These are phyloP conservation scores for Trichoderma brevicompactum DNA, from an alignment of 2,329 filamentous ascomycete species.

Conservation along the genomic window DNA sequence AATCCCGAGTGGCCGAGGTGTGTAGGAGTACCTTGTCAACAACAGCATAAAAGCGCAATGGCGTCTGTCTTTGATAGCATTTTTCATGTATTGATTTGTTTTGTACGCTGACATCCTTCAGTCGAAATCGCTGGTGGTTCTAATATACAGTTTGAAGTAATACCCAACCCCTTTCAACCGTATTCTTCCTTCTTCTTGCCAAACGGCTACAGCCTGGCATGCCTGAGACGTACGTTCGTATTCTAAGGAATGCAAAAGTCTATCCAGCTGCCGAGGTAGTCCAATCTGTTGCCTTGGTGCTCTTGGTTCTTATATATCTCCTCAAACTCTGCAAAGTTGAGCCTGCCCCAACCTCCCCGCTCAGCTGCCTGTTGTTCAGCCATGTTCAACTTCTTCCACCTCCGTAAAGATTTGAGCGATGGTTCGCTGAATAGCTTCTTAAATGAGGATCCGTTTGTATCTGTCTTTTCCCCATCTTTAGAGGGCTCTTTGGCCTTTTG, in stretches of 20 bases:
- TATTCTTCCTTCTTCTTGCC: neutral
- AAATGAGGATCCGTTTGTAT: neutral
- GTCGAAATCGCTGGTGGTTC: neutral
- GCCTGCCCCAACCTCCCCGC: constrained; percentile 77
- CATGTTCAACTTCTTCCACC: constrained; percentile 62
- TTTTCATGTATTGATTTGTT: neutral
- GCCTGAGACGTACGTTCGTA: neutral
- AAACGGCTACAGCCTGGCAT: neutral
- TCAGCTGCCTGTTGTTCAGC: constrained; percentile 70
- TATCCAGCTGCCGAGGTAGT: constrained; percentile 89
- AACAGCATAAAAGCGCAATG: too few species aligned
- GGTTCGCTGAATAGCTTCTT: constrained; percentile 33
- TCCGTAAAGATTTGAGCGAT: constrained; percentile 44
- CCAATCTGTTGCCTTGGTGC: constrained; percentile 65
- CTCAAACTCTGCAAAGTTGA: constrained; percentile 82
- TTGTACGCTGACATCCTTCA: neutral
- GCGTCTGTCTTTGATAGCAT: neutral
- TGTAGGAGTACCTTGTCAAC: too few species aligned
- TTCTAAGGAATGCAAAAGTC: constrained; percentile 73
- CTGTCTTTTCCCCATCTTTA: constrained; percentile 10
- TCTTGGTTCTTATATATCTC: constrained; percentile 71
- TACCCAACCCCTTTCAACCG: neutral
- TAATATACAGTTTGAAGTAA: constrained; percentile 15
- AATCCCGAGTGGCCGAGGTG: too few species aligned
- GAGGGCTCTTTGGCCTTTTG: constrained; percentile 2